Base-by-base conservation (phyloP, 192 early-diverging fungal genomes). In the Mortierella alpina region DNA sequence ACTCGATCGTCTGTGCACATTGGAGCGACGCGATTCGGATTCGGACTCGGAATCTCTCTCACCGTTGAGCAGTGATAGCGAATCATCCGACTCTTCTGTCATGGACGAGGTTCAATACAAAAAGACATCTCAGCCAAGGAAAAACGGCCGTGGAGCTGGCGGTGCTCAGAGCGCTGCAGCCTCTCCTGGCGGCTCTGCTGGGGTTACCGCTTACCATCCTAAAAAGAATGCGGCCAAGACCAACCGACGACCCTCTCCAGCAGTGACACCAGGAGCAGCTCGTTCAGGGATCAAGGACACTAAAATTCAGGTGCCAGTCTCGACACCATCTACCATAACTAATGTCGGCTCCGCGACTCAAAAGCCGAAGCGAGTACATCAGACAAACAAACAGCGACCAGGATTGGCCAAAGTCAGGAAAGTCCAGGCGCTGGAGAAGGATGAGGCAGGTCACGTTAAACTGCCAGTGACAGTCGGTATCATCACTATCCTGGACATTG, bases 391-490 rank as follows among this genome's bases (percentile, higher is more conserved):
- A 42, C 68, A 49, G 39, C 61, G 74, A 46, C 49, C 61, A 7
- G 64, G 39, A 41, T 59, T 59, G 22, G 62, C 23, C 55, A 75
- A 61, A 47, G 70, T 48, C 11, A 66, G 53, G 23, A 73, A 66
- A 31, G 70, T 74, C 2, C 70, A 63, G 54, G 53, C 54, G 40
- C 54, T 90, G n/a, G 85, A 84, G 42, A 61, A 73, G 18, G 91
- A 92, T 75, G 89, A 87, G 44, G 31, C 84, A 6, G 96, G 96
- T 7, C 86, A 87, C 52, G 88, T 91, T 11, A 87, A 92, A 40
- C 77, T 97, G 56, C 96, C 96, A 0, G 83, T 95, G 15, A 86
- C 91, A 46, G 85, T 95, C 15, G 96, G 96, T 7, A 88, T 94
- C 10, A 84, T 96, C 10, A 95, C 92, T 7, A 85, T 98, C 20